phyloP scores from a whole-genome alignment of 257 asterid genomes.

The Penstemon davidsonii region DNA sequence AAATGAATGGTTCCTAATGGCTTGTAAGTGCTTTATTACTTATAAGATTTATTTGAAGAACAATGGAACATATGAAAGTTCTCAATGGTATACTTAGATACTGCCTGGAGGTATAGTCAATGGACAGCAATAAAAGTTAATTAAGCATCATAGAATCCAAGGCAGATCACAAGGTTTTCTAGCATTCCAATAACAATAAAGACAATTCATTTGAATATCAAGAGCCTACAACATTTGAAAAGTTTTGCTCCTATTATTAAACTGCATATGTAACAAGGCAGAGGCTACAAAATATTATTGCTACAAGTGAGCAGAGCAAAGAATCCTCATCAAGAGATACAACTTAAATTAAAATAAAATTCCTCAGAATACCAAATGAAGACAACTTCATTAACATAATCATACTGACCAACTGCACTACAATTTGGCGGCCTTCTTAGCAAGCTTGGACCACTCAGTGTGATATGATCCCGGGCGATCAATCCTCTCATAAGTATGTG shows the following conservation, averaged over 20 bases:
- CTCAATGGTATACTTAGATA: not conserved
- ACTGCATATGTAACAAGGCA: slow-evolving; percentile 44
- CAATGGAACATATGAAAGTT: not conserved
- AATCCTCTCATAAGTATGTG: slow-evolving; percentile 86
- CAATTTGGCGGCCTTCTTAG: slow-evolving; percentile 51
- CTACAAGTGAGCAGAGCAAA: slow-evolving; percentile 35
- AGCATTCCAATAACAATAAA: not conserved
- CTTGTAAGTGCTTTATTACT: not conserved
- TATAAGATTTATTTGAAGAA: not conserved
- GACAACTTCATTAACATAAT: slow-evolving; percentile 35
- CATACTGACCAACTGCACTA: slow-evolving; percentile 24
- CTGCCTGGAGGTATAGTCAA: not conserved
- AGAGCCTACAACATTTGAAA: slow-evolving; percentile 21
- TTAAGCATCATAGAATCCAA: slow-evolving; percentile 1
- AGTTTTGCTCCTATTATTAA: slow-evolving; percentile 47
- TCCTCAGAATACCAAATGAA: slow-evolving; percentile 32
- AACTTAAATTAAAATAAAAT: slow-evolving; percentile 35
- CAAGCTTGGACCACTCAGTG: slow-evolving; percentile 96
- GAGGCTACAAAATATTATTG: slow-evolving; percentile 35
- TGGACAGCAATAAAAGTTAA: not conserved
- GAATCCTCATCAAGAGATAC: slow-evolving; percentile 43
- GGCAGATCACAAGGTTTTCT: not conserved
- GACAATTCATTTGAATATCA: slow-evolving; percentile 16
- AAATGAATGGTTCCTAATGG: not conserved
- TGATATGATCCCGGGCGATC: slow-evolving; percentile 71